Evolutionary conservation across 257 asterid genomes (phyloP).

Genomic region (Capsicum chinense): DNA sequence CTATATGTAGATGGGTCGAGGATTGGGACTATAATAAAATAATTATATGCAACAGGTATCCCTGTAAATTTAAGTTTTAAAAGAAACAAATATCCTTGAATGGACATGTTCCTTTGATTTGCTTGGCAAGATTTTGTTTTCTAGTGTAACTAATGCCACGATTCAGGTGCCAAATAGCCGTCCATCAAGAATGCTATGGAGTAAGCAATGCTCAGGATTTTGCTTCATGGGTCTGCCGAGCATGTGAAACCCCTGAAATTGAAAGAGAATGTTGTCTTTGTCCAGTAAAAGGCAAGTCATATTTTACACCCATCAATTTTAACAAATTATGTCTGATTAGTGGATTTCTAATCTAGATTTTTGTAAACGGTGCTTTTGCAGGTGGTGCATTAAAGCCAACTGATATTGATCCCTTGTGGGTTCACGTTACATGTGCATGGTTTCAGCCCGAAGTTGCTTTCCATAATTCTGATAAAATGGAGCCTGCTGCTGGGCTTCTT

Average conservation of each 20-base stretch:
- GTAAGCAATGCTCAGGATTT: slow-evolving; percentile 62
- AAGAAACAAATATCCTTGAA: neutral
- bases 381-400: slow-evolving; percentile 99
- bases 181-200: slow-evolving; percentile 98
- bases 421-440: slow-evolving; percentile 96
- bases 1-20: slow-evolving; percentile 98
- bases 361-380: slow-evolving; percentile 45
- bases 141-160: neutral
- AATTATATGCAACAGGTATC: slow-evolving; percentile 92
- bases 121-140: neutral
- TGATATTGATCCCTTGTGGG: slow-evolving; percentile 81
- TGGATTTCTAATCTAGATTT: slow-evolving; percentile 28
- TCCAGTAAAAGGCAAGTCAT: slow-evolving; percentile 85
- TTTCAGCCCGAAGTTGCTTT: slow-evolving; percentile 90
- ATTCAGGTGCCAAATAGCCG: slow-evolving; percentile 93
- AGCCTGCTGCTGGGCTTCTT: slow-evolving; percentile 85
- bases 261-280: slow-evolving; percentile 91
- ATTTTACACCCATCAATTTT: slow-evolving; percentile 5
- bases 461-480: slow-evolving; percentile 76
- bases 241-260: slow-evolving; percentile 88
- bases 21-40: slow-evolving; percentile 98
- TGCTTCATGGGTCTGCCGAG: slow-evolving; percentile 96
- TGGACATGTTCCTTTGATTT: slow-evolving; percentile 14
- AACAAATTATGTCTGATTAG: neutral
- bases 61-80: slow-evolving; percentile 24